Evolutionary conservation across 2,329 filamentous ascomycete genomes (phyloP), one percentile per base, ranked within the genome.

Genomic region (Stachybotrys echinatus): DNA sequence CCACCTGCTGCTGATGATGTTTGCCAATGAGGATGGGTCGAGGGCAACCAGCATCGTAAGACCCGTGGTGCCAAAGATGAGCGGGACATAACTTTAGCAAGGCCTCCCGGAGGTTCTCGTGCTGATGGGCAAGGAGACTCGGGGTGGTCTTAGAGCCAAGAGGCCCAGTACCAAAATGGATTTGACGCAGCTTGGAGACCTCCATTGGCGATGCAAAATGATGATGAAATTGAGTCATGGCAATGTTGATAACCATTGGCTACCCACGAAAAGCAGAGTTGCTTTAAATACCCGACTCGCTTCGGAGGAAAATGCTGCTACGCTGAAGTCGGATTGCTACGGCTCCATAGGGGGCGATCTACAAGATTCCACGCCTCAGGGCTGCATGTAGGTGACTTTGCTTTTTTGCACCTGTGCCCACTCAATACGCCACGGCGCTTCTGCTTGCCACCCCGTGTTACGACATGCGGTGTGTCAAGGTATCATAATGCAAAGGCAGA

Each of bases 21-120:
- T 55, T 43, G 3, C 56, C 53, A 6, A 69, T 52, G 12, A 71
- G 64, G 2, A 73, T 60, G 2, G 70, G 70, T 3, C 63, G 60
- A 12, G 66, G 66, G 31, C 60, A 65, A 10, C 51, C 59, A 5
- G 55, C 44, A 0, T 49, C 48, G 43, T 65, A 65, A 12, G 61
- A 65, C 3, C 50, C 57, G 20, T 61, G 40, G 10, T 54, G 60
- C 69, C 68, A 68, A 6, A 64, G 37, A 3, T 58, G 48, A 17
- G 49, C 56, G 3, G 60, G 56, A 23, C 64, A 66, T 1, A 55
- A 12, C 1, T 50, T 43, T 5, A 64, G 48, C 6, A 66, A 48
- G 1, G 19, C 51, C 0, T 54, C 54, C 10, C 58, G 45, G 2
- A 58, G 40, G 2, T 23, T 50, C 7, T 53, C 55, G 8, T 63